Conservation (phyloP, 352 stramenopile species). For the Globisporangium cederbergense region DNA sequence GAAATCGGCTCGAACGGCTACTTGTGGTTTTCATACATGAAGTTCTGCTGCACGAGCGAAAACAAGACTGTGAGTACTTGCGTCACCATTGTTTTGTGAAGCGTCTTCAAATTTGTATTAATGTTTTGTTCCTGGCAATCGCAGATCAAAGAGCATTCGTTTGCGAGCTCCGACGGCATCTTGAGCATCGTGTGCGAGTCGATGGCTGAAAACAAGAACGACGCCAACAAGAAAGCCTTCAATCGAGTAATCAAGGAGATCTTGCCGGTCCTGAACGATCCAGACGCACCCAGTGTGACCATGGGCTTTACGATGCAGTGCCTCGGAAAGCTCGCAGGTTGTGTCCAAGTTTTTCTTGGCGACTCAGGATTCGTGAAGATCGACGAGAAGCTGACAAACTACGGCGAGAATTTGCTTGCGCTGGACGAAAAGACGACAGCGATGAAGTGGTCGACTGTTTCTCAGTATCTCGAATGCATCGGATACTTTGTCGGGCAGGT, state of each 20-base stretch:
- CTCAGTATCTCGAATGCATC: constrained; percentile 54
- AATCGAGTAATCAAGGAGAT: constrained; percentile 77
- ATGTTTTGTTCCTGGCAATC: background rate
- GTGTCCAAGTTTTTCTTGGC: constrained; percentile 52
- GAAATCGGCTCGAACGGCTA: constrained; percentile 54
- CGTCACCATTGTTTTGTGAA: too few species aligned
- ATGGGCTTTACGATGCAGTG: constrained; percentile 59
- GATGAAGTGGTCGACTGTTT: constrained; percentile 57
- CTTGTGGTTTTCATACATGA: constrained; percentile 68
- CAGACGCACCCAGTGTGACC: constrained; percentile 24
- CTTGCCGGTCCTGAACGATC: constrained; percentile 53
- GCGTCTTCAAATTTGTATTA: too few species aligned
- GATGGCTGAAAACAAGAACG: constrained; percentile 37
- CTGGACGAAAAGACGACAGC: constrained; percentile 44
- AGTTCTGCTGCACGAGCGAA: constrained; percentile 57
- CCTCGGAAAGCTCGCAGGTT: constrained; percentile 39
- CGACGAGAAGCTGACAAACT: constrained; percentile 58
- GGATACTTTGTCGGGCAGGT: constrained; percentile 55
- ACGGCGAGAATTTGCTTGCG: constrained; percentile 66
- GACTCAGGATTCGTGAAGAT: constrained; percentile 56
- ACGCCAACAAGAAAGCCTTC: constrained; percentile 56
- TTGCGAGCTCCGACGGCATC: constrained; percentile 38
- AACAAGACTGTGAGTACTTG: constrained; percentile 60
- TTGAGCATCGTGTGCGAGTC: constrained; percentile 41
- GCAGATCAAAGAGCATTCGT: constrained; percentile 75